A percentile compares a stretch with the other conserved stretches of the same genome.
Evolutionary conservation across 495 filamentous ascomycete genomes (phyloP).

Genomic region (Daldinia decipiens): DNA sequence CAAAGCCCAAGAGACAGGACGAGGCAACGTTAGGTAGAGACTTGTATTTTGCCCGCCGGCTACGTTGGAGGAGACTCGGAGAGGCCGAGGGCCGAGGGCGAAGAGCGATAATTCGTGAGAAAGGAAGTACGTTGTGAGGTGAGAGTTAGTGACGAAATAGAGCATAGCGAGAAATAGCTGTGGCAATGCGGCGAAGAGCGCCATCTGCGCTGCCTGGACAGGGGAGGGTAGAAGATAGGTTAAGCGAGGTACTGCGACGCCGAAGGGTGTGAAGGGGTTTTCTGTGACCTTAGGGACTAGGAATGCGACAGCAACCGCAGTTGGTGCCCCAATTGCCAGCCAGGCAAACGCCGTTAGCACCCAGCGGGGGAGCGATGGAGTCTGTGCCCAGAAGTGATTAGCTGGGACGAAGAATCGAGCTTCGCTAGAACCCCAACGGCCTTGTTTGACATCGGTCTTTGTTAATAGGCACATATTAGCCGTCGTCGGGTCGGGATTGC

Average conservation of each 20-base stretch:
- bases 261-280: constrained; percentile 47
- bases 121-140: constrained; percentile 53
- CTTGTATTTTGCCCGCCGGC: constrained; percentile 51
- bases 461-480: constrained; percentile 52
- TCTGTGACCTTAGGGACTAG: constrained; percentile 36
- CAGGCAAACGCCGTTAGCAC: constrained; percentile 45
- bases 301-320: constrained; percentile 48
- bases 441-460: constrained; percentile 53
- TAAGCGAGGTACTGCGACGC: constrained; percentile 41
- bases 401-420: constrained; percentile 54
- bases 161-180: constrained; percentile 55
- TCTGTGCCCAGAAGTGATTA: constrained; percentile 55
- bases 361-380: constrained; percentile 53
- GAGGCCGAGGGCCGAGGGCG: constrained; percentile 44
- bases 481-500: constrained; percentile 48
- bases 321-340: constrained; percentile 41
- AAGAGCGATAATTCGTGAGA: constrained; percentile 58
- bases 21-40: constrained; percentile 55
- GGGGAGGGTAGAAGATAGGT: constrained; percentile 38
- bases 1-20: constrained; percentile 51
- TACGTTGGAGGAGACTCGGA: constrained; percentile 52
- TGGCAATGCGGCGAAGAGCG: constrained; percentile 50
- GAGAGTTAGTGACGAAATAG: constrained; percentile 54
- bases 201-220: constrained; percentile 37
- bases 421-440: constrained; percentile 50